Evolutionary conservation across 129 eudicot genomes (phyloP), one percentile per base, ranked within the genome.

Genomic region (Centaurea solstitialis): DNA sequence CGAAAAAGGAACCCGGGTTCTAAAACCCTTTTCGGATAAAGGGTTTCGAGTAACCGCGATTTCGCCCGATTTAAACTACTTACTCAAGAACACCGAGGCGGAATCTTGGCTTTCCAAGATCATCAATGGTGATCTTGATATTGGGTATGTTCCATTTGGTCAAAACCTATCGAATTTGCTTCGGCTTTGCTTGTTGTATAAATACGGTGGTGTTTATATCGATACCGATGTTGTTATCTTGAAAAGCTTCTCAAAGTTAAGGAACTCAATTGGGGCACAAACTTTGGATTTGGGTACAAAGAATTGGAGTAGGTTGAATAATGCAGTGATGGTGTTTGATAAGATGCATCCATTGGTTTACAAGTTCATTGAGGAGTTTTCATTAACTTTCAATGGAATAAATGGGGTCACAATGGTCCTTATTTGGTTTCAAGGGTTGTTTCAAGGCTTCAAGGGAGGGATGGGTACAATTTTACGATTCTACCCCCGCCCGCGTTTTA

Each of bases 331-430:
- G 99, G 77, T 95, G 4, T 95, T 95, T 40, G 98, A 95, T 83
- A 87, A 92, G 79, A 90, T 85, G 73, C 99, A 95, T 88, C 99
- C 97, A 0, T 79, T 95, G 68, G 75, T 95, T 68, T 85, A 77
- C 90, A 91, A 90, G 86, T 95, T 95, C 69, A 95, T 95, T 26
- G 88, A 95, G 76, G 99, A 95, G 68, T 95, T 89, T 73, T 90
- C 98, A 24, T 84, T 85, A n/a, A 95, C 99, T 45, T 95, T 95
- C 61, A 87, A 95, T 82, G 99, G 40, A 95, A 89, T 70, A 95
- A 95, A 87, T 95, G 99, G 99, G 99, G 99, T 71, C 97, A 92
- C 68, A 95, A 95, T 81, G 99, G 99, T 15, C 99, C 99, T 59
- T 95, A 95, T 80, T 76, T 95, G 86, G 99, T 95, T 61, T 95